Evolutionary conservation across 495 filamentous ascomycete genomes (phyloP), one percentile per base, ranked within the genome.

Genomic region (Tuber aestivum): DNA sequence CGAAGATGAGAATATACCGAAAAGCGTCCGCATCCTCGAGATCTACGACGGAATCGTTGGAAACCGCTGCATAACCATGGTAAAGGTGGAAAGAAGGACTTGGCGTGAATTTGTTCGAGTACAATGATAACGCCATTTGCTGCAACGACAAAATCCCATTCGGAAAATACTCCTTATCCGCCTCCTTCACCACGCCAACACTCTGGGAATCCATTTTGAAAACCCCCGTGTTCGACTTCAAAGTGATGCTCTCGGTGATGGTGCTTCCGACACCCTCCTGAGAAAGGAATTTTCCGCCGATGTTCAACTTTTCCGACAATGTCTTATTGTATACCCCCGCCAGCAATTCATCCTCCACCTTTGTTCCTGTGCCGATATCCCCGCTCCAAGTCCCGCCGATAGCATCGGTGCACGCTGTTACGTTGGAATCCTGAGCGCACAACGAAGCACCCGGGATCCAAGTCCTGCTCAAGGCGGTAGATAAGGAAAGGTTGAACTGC

Each of bases 141-240:
- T 80, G 79, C 16, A 81, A 70, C 10, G 74, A 77, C 41, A 81
- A 70, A 72, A 77, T 77, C 2, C 79, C 79, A 35, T 81, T 75
- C 20, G 75, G 75, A 40, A 78, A 73, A n/a, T 61, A 72, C 8
- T 42, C 72, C 38, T 21, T 68, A 45, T 77, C 35, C 38, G 75
- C 79, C 5, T 65, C 65, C 18, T 69, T 77, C 27, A 81, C 77
- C 9, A 81, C 45, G 3, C 79, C 78, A 6, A 81, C 37, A 14
- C 69, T 37, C 70, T 77, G 79, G 20, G 42, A 41, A n/a, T 72
- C 56, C 69, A 81, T 73, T 27, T 80, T 72, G 21, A 80, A 74
- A 45, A 37, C 42, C 12, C 79, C 79, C 12, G 79, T 80, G 27
- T 80, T 73, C 7, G 77, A 73, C n/a, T 8, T 70, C 1, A 81